Conservation (phyloP, 768 basidiomycete genomes). For the Brasilioporus rufonigricans region DNA sequence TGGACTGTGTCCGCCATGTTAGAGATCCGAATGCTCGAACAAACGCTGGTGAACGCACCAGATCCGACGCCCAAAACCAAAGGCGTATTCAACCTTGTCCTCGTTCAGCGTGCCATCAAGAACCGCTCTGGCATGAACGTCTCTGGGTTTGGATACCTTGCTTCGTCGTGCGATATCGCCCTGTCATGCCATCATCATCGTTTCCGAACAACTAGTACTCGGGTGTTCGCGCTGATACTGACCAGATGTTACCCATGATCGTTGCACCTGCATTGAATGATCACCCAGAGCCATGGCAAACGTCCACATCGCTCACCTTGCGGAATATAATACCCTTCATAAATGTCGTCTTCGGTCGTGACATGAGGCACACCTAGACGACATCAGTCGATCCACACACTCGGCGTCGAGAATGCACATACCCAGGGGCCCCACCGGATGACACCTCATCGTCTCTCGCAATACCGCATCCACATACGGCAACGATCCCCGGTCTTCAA, state of each 20-base stretch:
- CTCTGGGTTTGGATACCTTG: too few species aligned
- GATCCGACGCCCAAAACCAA: constrained; percentile 24
- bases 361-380: constrained; percentile 39
- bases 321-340: too few species aligned
- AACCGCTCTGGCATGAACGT: too few species aligned
- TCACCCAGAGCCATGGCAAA: background rate
- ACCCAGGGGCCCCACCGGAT: constrained; percentile 28
- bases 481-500: too few species aligned
- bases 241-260: constrained; percentile 16
- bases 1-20: constrained; percentile 1
- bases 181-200: constrained; percentile 17
- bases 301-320: constrained; percentile 10
- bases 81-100: constrained; percentile 8
- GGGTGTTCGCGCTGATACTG: background rate
- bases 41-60: constrained; percentile 8
- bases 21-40: background rate
- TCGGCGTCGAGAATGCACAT: background rate
- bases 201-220: background rate
- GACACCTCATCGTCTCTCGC: too few species aligned
- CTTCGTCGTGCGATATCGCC: too few species aligned
- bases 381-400: background rate
- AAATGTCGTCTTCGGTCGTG: too few species aligned
- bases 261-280: constrained; percentile 3
- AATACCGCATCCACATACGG: too few species aligned
- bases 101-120: constrained; percentile 24